These are phyloP conservation scores for Arachis monticola DNA, from an alignment of 331 rosid genomes.

Conservation along the genomic window DNA sequence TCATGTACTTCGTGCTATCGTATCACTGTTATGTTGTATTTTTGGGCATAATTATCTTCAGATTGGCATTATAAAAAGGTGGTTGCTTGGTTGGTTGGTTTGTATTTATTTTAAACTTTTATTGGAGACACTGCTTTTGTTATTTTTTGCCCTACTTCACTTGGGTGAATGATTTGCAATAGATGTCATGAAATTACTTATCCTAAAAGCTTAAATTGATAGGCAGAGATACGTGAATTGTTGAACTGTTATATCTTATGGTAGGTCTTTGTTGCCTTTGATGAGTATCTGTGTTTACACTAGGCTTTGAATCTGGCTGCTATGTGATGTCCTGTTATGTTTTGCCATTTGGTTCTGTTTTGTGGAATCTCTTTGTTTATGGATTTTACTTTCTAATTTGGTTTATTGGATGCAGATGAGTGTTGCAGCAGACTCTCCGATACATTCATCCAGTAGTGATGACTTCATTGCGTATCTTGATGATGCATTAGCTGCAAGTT, in stretches of 20 bases:
- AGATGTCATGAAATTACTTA: no score
- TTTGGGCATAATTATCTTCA: not conserved
- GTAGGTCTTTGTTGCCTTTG: not conserved
- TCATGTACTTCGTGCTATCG: not conserved
- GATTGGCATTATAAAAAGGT: constrained; percentile 1
- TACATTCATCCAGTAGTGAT: constrained; percentile 72
- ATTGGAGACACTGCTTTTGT: not conserved
- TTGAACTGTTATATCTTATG: no score
- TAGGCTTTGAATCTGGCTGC: not conserved
- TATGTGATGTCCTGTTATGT: not conserved
- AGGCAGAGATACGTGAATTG: no score
- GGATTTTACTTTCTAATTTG: constrained; percentile 24
- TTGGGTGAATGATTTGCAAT: not conserved
- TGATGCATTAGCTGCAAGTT: constrained; percentile 51
- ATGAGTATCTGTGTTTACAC: not conserved
- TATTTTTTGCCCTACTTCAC: not conserved
- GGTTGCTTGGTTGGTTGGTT: not conserved
- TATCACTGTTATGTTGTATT: not conserved
- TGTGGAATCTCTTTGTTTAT: constrained; percentile 10
- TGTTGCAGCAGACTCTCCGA: constrained; percentile 66
- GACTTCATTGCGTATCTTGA: constrained; percentile 66
- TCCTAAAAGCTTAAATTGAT: no score
- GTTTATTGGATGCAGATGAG: constrained; percentile 66
- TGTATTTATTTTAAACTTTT: not conserved
- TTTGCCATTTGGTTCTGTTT: not conserved